Evolutionary conservation across 768 basidiomycete species (phyloP).

Genomic region (Rhodocollybia butyracea): DNA sequence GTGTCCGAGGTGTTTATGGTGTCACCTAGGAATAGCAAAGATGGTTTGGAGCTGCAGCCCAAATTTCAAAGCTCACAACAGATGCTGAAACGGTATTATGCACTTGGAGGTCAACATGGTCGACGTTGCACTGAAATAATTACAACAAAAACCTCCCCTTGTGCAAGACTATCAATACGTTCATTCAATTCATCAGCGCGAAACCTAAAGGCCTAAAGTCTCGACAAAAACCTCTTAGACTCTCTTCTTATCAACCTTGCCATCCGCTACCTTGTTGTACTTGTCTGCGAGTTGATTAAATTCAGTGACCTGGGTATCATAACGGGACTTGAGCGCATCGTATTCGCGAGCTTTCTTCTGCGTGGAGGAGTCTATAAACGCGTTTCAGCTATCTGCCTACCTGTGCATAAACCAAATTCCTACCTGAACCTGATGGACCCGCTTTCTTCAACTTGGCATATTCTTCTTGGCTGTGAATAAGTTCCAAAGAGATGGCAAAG

Average conservation of each 20-base stretch:
- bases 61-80: too few relatives aligned
- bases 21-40: too few relatives aligned
- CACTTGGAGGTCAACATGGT: background rate
- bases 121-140: background rate
- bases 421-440: background rate
- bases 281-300: constrained; percentile 59
- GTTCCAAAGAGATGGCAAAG: constrained; percentile 89
- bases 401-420: background rate
- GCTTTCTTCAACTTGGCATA: constrained; percentile 68
- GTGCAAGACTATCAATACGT: too few relatives aligned
- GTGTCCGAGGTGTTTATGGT: too few relatives aligned
- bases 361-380: background rate
- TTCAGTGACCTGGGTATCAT: constrained; percentile 50
- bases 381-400: background rate
- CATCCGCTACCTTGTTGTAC: constrained; percentile 50
- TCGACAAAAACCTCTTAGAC: constrained; percentile 20
- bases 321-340: constrained; percentile 59
- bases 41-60: too few relatives aligned
- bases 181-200: too few relatives aligned
- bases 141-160: too few relatives aligned
- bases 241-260: constrained; percentile 48
- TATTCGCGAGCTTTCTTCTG: constrained; percentile 5
- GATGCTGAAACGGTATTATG: too few relatives aligned
- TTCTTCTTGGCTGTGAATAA: constrained; percentile 87
- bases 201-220: background rate